phyloP scores from a whole-genome alignment of 139 green algal genomes.

The Auxenochlorella pyrenoidosa region DNA sequence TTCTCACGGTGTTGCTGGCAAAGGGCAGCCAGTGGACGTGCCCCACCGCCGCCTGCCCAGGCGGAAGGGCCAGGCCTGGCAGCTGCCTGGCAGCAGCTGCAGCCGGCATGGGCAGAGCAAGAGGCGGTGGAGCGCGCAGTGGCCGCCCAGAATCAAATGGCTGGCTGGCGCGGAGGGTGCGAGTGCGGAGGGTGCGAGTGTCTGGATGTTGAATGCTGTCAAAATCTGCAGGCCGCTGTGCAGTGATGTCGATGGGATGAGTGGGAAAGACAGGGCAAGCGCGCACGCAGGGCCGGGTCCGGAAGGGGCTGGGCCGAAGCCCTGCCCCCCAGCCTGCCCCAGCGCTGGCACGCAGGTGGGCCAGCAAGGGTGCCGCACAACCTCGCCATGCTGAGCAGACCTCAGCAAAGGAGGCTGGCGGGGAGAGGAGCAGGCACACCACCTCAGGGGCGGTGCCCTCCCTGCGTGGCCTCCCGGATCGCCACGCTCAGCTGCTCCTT shows the following conservation, averaged over 20 bases:
- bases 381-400: neutral
- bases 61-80: no score
- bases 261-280: neutral
- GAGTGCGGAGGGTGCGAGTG: neutral
- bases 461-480: constrained; percentile 34
- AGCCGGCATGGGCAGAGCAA: neutral
- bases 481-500: constrained; percentile 69
- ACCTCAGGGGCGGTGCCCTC: neutral
- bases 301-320: neutral
- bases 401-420: neutral
- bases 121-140: neutral
- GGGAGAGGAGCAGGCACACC: neutral
- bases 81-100: neutral
- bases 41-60: no score
- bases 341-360: neutral
- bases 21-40: no score
- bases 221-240: constrained; percentile 21
- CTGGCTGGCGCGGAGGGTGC: constrained; percentile 1
- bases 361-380: neutral
- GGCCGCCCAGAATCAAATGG: constrained; percentile 5
- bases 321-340: neutral
- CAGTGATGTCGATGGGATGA: neutral
- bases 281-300: neutral
- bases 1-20: neutral
- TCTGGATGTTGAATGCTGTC: neutral